Conservation (phyloP, 2,329 filamentous ascomycete species). For the Didymella segeticola region DNA sequence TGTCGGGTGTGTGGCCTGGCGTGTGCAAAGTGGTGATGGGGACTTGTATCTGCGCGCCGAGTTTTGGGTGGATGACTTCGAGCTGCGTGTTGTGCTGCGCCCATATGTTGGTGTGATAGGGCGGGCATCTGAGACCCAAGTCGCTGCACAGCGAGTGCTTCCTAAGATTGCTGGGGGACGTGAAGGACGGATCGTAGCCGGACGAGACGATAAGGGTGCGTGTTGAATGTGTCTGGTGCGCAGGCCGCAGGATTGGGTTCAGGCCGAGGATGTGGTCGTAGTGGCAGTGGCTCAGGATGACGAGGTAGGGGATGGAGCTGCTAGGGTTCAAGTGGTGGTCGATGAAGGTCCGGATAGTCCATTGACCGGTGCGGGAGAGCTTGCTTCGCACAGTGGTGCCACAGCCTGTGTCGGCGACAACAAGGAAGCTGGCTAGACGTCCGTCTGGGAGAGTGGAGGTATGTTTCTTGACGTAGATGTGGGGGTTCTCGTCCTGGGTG, state of each 20-base stretch:
- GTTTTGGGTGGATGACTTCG: not conserved
- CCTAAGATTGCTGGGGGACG: conserved; percentile 1
- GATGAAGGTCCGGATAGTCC: conserved; percentile 20
- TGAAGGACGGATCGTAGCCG: not conserved
- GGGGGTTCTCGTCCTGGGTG: conserved; percentile 7
- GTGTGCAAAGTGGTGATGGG: conserved; percentile 16
- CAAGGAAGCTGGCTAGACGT: not conserved
- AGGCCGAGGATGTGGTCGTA: conserved; percentile 23
- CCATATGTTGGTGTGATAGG: conserved; percentile 3
- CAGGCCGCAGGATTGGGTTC: not conserved
- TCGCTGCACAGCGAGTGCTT: conserved; percentile 9
- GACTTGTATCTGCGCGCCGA: not conserved
- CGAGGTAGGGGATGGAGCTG: conserved; percentile 8
- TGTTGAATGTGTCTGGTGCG: not conserved
- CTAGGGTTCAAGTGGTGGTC: conserved; percentile 17
- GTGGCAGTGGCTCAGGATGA: conserved; percentile 22
- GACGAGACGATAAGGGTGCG: conserved; percentile 1
- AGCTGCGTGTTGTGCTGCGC: not conserved
- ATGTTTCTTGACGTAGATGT: conserved; percentile 17
- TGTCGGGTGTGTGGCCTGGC: conserved; percentile 21
- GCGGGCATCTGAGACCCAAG: not conserved
- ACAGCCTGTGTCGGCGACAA: conserved; percentile 14
- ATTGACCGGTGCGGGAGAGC: not conserved
- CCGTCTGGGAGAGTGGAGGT: not conserved
- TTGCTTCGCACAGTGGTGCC: not conserved